Base-by-base conservation (phyloP, 2,329 filamentous ascomycete species). In the Knufia fluminis region DNA sequence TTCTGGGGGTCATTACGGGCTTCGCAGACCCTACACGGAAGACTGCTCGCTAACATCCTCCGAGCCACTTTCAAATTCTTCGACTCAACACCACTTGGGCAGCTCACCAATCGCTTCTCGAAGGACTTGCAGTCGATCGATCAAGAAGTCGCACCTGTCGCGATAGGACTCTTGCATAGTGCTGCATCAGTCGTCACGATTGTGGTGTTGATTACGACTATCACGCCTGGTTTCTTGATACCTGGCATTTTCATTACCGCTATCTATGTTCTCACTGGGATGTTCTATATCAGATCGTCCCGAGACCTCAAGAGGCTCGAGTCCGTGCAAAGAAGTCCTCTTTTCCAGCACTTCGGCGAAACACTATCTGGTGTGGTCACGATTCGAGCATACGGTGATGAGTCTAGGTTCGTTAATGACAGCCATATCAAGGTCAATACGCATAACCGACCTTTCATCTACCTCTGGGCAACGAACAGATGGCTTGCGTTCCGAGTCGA, bases 341-440 rank as follows among this genome's bases (percentile, higher is more conserved):
- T 98, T 4, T 98, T 96, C 70, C 92, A 98, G 67, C 92, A 97
- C 59, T 98, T 98, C 58, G 91, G 92, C 55, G 92, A 98, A 71
- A 97, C 94, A 0, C 71, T 98, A 16, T 87, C 83, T 45, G 92
- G 92, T 23, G 92, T 98, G 66, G 94, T 91, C 2, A 98, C 92
- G 0, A 98, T 98, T 59, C 84, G 94, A 61, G 92, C 92, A 1
- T 98, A 97, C 61, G 89, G 91, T 31, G 91, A 96, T 59, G 89
- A 96, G 66, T 79, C 86, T 48, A 83, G 92, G 31, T 98, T 98
- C 66, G 86, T 96, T 57, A 79, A 89, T 17, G 91, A 98, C 62
- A 98, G 97, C 61, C 74, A 97, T 52, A 68, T 74, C 49, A 85
- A 85, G 60, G 87, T 98, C 67, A 95, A 98, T 68, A 85, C 82